Conservation (phyloP, 352 stramenopile species). For the Phytophthora crassamura region DNA sequence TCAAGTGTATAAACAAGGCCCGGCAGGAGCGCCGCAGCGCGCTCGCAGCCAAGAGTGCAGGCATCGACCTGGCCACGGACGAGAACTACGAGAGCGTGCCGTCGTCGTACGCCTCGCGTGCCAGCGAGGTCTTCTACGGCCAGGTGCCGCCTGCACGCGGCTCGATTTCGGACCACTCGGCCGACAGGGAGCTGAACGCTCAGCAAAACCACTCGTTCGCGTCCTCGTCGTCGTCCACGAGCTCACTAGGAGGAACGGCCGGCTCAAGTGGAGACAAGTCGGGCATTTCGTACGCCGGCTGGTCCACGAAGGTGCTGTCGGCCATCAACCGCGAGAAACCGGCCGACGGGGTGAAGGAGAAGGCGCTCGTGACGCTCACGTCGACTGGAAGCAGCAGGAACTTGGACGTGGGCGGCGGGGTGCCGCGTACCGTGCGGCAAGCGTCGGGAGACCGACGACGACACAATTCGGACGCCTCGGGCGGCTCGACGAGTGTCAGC, state of each 20-base stretch:
- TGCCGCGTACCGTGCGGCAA: constrained; percentile 21
- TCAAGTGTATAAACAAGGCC: constrained; percentile 80
- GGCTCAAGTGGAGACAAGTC: constrained; percentile 42
- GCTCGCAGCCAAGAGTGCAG: constrained; percentile 28
- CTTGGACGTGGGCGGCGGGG: constrained; percentile 20
- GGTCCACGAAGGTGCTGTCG: constrained; percentile 66
- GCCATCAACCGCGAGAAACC: constrained; percentile 54
- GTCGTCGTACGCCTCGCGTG: constrained; percentile 32
- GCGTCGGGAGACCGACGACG: constrained; percentile 39
- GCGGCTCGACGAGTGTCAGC: constrained; percentile 35
- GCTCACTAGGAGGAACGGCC: constrained; percentile 30
- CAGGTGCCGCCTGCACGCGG: constrained; percentile 34
- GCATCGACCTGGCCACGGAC: constrained; percentile 21
- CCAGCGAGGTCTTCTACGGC: constrained; percentile 41
- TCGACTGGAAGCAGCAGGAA: constrained; percentile 32
- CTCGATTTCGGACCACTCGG: constrained; percentile 43
- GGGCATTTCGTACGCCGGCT: constrained; percentile 57
- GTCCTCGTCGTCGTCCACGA: constrained; percentile 53
- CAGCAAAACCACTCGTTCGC: constrained; percentile 49
- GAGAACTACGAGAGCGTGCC: constrained; percentile 32
- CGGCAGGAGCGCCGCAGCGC: constrained; percentile 61
- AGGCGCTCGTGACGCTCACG: constrained; percentile 32
- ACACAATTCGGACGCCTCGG: constrained; percentile 54
- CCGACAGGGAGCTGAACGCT: constrained; percentile 23
- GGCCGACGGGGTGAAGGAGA: constrained; percentile 36